Evolutionary conservation across 2,329 filamentous ascomycete species (phyloP).

Genomic region (Botrytis fragariae): DNA sequence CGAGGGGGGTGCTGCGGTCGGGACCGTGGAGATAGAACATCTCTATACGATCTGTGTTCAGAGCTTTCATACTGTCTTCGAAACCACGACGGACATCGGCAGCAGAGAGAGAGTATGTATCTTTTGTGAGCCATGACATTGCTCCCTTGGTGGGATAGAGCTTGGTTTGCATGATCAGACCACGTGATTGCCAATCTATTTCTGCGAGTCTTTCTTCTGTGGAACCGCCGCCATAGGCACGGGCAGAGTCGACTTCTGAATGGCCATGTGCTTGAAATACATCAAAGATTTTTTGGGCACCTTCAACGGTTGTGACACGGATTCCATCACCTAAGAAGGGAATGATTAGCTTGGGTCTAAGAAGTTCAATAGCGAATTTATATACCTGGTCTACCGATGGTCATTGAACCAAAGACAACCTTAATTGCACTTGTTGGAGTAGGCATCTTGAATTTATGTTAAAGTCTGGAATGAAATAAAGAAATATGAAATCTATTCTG

Average conservation of each 20-base stretch:
- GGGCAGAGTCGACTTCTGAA: constrained; percentile 67
- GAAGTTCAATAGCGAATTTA: too few relatives aligned
- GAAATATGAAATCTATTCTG: not conserved
- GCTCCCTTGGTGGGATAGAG: constrained; percentile 25
- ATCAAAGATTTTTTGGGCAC: constrained; percentile 49
- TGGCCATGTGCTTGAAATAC: constrained; percentile 64
- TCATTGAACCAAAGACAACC: constrained; percentile 31
- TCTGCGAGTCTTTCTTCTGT: constrained; percentile 60
- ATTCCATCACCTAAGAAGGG: not conserved
- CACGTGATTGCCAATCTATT: constrained; percentile 61
- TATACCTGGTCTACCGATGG: constrained; percentile 23
- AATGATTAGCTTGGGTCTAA: not conserved
- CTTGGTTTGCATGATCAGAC: constrained; percentile 62
- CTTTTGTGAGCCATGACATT: not conserved
- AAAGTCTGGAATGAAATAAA: not conserved
- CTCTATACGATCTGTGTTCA: constrained; percentile 48
- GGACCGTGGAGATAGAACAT: constrained; percentile 36
- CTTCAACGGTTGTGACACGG: not conserved
- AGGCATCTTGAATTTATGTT: not conserved
- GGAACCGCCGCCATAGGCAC: constrained; percentile 60
- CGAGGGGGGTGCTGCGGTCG: constrained; percentile 33
- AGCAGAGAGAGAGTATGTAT: constrained; percentile 45
- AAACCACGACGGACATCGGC: constrained; percentile 49
- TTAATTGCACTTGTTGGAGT: not conserved
- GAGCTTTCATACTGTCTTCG: constrained; percentile 51